Conservation (phyloP, 495 filamentous ascomycete species). For the Hyaloscypha bicolor region DNA sequence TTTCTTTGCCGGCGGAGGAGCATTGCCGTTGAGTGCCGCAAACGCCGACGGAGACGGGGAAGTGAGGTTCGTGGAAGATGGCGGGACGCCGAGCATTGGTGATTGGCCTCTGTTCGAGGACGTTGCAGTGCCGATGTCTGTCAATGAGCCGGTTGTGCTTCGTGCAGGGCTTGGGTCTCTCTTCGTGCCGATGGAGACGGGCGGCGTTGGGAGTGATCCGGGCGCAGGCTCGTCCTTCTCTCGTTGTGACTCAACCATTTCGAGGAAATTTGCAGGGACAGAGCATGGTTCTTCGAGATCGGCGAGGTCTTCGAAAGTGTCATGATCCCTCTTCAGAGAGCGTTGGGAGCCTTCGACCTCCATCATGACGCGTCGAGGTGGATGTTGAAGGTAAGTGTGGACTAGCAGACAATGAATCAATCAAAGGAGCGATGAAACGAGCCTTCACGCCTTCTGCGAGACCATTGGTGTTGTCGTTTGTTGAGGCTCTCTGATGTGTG, state of each 20-base stretch:
- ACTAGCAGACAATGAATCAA: neutral
- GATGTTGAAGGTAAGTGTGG: neutral
- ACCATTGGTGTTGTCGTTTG: constrained; percentile 1
- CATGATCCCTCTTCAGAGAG: constrained; percentile 25
- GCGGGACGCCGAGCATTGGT: neutral
- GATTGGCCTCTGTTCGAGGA: constrained; percentile 10
- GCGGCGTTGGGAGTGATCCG: neutral
- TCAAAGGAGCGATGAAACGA: too few species aligned
- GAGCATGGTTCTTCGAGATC: constrained; percentile 21
- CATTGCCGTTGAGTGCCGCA: constrained; percentile 21
- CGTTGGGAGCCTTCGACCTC: constrained; percentile 15
- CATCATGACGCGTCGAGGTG: constrained; percentile 41
- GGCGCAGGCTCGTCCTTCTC: neutral
- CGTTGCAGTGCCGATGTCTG: constrained; percentile 14
- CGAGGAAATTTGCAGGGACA: constrained; percentile 7
- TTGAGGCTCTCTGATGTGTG: neutral
- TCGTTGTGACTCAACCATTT: neutral
- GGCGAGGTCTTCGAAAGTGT: constrained; percentile 16
- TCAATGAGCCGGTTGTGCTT: constrained; percentile 19
- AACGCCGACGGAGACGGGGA: constrained; percentile 16
- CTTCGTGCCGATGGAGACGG: constrained; percentile 1
- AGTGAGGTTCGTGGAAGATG: neutral
- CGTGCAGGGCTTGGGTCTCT: constrained; percentile 18
- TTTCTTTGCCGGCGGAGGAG: constrained; percentile 42
- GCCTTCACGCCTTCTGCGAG: neutral